phyloP scores from a whole-genome alignment of 352 stramenopile species.

The Blastocystis hominis region DNA sequence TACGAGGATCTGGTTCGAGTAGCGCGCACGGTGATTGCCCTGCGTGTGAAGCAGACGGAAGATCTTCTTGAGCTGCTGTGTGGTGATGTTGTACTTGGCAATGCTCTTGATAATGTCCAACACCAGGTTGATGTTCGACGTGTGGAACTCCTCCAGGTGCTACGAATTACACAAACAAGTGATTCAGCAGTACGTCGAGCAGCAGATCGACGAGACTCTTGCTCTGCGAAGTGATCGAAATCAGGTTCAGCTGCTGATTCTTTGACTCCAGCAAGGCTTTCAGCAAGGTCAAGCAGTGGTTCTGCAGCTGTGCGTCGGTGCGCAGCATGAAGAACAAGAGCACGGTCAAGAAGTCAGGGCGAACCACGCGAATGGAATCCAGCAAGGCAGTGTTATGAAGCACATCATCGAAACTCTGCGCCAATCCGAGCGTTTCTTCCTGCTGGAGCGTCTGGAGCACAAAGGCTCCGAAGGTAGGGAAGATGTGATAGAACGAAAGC shows the following conservation, averaged over 20 bases:
- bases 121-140: slow-evolving; percentile 3
- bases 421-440: background rate
- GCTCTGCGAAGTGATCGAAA: background rate
- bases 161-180: background rate
- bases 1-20: slow-evolving; percentile 1
- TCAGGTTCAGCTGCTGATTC: slow-evolving; percentile 31
- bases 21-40: background rate
- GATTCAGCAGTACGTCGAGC: background rate
- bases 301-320: background rate
- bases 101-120: slow-evolving; percentile 8
- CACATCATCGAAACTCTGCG: background rate
- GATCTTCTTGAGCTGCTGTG: slow-evolving; percentile 54
- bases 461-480: background rate
- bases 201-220: background rate
- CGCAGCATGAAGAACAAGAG: slow-evolving; percentile 45
- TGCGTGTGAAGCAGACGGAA: slow-evolving; percentile 48
- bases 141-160: background rate
- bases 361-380: slow-evolving; percentile 4
- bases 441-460: background rate
- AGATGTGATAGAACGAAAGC: background rate
- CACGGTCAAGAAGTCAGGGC: slow-evolving; percentile 28
- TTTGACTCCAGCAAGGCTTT: background rate
- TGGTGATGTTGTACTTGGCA: slow-evolving; percentile 46
- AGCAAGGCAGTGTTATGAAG: background rate
- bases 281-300: background rate